phyloP scores from a whole-genome alignment of 148 eudicot species.

The Nyssa sinensis region DNA sequence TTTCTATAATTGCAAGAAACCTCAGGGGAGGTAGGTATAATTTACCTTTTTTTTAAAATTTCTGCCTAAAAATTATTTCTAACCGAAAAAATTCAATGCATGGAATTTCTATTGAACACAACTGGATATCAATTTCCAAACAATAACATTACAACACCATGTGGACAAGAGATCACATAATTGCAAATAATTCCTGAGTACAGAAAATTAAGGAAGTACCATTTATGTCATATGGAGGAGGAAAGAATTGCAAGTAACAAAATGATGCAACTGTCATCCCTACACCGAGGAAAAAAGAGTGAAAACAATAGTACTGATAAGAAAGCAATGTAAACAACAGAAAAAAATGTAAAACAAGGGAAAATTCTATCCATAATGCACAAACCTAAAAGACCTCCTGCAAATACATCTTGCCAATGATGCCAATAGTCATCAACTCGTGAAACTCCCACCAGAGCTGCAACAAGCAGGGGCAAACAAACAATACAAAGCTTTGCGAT shows the following conservation, averaged over 20 bases:
- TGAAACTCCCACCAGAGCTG: slow-evolving; percentile 77
- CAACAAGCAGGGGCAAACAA: slow-evolving; percentile 56
- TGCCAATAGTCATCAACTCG: slow-evolving; percentile 99
- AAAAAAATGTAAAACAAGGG: neutral
- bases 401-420: slow-evolving; percentile 96
- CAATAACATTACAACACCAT: neutral
- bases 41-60: too few species aligned
- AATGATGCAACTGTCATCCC: slow-evolving; percentile 70
- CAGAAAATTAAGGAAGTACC: slow-evolving; percentile 41
- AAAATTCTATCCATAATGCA: neutral
- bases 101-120: slow-evolving; percentile 1
- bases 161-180: slow-evolving; percentile 1
- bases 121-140: neutral
- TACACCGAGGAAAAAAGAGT: slow-evolving; percentile 26
- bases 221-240: slow-evolving; percentile 76
- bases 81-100: too few species aligned
- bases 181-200: neutral
- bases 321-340: neutral
- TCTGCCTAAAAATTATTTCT: too few species aligned
- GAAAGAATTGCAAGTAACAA: slow-evolving; percentile 97
- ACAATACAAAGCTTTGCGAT: slow-evolving; percentile 79
- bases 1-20: too few species aligned
- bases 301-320: neutral
- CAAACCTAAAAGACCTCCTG: slow-evolving; percentile 81
- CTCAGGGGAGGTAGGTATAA: too few species aligned